Conservation (phyloP, 2,329 filamentous ascomycete species). For the Didymella segeticola region DNA sequence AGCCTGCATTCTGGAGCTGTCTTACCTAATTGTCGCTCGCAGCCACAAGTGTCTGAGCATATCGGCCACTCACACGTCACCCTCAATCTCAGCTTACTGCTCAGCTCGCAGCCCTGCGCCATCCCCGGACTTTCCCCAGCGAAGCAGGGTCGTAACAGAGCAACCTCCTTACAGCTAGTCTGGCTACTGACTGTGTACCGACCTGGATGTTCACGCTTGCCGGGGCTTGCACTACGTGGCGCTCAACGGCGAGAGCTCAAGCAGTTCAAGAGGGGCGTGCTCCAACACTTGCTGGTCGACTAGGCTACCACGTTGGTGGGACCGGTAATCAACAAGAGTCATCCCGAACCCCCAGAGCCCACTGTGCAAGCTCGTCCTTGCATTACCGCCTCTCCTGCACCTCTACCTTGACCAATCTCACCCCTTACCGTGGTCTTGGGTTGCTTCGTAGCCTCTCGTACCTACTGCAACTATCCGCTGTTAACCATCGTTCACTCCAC, state of each 20-base stretch:
- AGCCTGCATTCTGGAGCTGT: constrained; percentile 30
- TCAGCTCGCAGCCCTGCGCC: constrained; percentile 36
- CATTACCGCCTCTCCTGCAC: constrained; percentile 33
- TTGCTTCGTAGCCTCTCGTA: constrained; percentile 27
- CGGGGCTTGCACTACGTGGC: constrained; percentile 45
- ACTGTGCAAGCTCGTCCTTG: constrained; percentile 39
- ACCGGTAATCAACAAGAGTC: constrained; percentile 44
- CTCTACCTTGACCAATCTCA: constrained; percentile 33
- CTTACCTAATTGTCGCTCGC: constrained; percentile 28
- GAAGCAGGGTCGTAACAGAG: not conserved
- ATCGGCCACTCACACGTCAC: constrained; percentile 28
- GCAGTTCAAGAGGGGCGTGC: constrained; percentile 38
- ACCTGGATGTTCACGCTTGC: constrained; percentile 31
- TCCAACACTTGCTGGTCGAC: constrained; percentile 35
- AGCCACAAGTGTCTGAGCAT: constrained; percentile 24
- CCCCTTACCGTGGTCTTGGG: constrained; percentile 34
- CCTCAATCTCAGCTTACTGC: constrained; percentile 43
- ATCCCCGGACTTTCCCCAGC: constrained; percentile 17
- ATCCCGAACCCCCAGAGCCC: constrained; percentile 35
- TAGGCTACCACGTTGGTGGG: constrained; percentile 45
- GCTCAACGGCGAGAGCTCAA: constrained; percentile 40
- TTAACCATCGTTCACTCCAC: constrained; percentile 35
- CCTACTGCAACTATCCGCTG: constrained; percentile 26
- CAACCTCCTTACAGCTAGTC: constrained; percentile 1
- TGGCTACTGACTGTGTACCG: constrained; percentile 25